Evolutionary conservation across 2,329 filamentous ascomycete genomes (phyloP).

Genomic region (Aspergillus cejpii): DNA sequence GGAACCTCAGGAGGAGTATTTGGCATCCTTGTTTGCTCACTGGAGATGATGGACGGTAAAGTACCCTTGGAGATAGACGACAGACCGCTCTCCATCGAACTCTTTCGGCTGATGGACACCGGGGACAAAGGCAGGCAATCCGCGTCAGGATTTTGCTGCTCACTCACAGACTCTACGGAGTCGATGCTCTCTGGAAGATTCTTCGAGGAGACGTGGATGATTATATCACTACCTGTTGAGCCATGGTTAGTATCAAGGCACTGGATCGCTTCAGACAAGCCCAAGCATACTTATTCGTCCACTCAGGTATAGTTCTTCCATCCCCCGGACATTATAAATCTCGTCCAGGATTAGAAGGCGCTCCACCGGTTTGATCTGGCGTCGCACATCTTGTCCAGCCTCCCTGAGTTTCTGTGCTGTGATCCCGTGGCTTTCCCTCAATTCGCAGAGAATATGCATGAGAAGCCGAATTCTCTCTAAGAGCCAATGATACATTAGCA

Average conservation of each 20-base stretch:
- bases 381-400: constrained; percentile 36
- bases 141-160: neutral
- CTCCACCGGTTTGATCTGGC: constrained; percentile 32
- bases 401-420: constrained; percentile 36
- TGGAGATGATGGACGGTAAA: neutral
- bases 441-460: constrained; percentile 37
- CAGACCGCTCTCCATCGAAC: neutral
- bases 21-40: neutral
- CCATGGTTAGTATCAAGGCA: neutral
- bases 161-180: neutral
- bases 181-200: neutral
- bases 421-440: constrained; percentile 31
- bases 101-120: neutral
- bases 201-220: neutral
- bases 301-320: constrained; percentile 35
- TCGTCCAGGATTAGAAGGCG: constrained; percentile 37
- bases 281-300: constrained; percentile 32
- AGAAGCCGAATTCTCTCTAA: constrained; percentile 37
- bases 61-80: neutral
- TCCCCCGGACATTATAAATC: constrained; percentile 35
- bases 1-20: neutral
- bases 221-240: neutral
- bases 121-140: neutral
- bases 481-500: neutral
- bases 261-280: neutral